phyloP scores from a whole-genome alignment of 305 asterid species.

The Salvia sclarea region DNA sequence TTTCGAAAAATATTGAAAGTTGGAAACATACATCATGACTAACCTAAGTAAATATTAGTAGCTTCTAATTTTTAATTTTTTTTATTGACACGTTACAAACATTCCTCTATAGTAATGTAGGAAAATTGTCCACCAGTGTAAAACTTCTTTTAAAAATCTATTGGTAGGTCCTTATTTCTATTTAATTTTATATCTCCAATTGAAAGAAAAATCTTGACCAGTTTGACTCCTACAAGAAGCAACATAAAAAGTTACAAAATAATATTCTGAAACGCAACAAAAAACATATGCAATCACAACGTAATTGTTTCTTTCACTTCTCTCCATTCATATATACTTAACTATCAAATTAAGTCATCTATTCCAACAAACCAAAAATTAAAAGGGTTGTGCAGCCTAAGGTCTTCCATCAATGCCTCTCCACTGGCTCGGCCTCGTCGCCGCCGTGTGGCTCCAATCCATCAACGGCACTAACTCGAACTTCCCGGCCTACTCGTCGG shows the following conservation, averaged over 20 bases:
- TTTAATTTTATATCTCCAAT: background rate
- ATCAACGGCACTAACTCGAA: slow-evolving; percentile 69
- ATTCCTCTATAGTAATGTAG: no score
- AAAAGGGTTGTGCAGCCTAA: no score
- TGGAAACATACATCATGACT: no score
- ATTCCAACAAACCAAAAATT: background rate
- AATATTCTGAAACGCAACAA: background rate
- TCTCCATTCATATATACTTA: background rate
- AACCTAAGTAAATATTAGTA: no score
- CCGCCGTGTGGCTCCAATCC: slow-evolving; percentile 69
- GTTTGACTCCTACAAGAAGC: background rate
- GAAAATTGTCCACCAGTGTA: no score
- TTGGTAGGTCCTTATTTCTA: no score
- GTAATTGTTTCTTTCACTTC: background rate
- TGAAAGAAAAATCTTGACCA: background rate
- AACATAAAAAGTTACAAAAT: background rate
- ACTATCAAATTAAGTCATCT: background rate
- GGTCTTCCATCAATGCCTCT: slow-evolving; percentile 40
- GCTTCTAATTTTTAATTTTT: no score
- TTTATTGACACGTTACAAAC: no score
- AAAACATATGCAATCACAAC: background rate
- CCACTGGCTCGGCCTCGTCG: slow-evolving; percentile 73
- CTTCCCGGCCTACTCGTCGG: slow-evolving; percentile 74
- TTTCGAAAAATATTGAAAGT: no score
- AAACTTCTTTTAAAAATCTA: no score